phyloP scores from a whole-genome alignment of 148 eudicot genomes.

The Diospyros kaki region DNA sequence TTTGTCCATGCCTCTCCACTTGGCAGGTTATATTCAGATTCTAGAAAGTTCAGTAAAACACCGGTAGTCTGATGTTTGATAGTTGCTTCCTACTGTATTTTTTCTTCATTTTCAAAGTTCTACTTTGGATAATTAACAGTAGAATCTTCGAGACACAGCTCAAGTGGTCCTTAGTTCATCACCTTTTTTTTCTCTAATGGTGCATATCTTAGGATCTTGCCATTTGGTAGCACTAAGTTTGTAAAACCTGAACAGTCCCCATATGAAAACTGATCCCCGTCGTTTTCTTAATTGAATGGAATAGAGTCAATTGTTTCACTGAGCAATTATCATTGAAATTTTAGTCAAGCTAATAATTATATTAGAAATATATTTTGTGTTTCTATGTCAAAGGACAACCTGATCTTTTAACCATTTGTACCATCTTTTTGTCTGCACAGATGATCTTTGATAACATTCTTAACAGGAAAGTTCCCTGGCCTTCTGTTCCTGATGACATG shows the following conservation, averaged over 20 bases:
- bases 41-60: neutral
- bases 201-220: neutral
- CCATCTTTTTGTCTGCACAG: slow-evolving; percentile 29
- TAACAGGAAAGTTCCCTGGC: slow-evolving; percentile 63
- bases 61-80: neutral
- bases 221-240: neutral
- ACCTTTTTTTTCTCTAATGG: neutral
- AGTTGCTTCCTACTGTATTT: neutral
- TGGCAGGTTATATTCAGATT: neutral
- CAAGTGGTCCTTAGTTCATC: neutral
- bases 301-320: neutral
- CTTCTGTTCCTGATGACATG: slow-evolving; percentile 53
- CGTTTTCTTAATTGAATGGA: neutral
- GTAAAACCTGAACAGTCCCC: neutral
- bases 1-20: neutral
- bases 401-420: neutral
- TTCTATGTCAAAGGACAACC: neutral
- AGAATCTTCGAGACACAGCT: neutral
- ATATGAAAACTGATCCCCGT: neutral
- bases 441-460: slow-evolving; percentile 61
- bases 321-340: neutral
- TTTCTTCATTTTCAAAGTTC: neutral
- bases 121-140: neutral
- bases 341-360: slow-evolving; percentile 1
- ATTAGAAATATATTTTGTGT: neutral